Conservation (phyloP, 805 yeast species). For the Kockiozyma suomiensis region DNA sequence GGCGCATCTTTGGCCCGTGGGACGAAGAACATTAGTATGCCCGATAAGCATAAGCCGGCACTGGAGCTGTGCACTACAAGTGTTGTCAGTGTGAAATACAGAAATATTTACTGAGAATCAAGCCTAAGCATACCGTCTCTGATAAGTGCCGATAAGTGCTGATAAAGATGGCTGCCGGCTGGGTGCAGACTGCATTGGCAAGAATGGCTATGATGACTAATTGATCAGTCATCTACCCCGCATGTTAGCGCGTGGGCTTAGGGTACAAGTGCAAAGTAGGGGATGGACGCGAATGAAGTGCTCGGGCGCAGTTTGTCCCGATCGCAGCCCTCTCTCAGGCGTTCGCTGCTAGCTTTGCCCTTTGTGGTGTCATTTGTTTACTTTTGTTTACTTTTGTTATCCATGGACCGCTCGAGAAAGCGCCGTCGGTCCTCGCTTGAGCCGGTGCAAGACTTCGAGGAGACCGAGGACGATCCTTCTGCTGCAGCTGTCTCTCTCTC, state of each 20-base stretch:
- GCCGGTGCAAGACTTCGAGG: background rate
- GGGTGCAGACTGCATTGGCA: too few species aligned
- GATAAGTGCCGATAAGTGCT: too few species aligned
- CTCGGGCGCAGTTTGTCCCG: conserved; percentile 9
- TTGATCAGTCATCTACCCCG: background rate
- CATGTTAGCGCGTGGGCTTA: background rate
- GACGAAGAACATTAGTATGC: background rate
- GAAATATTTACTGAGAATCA: too few species aligned
- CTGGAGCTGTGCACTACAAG: too few species aligned
- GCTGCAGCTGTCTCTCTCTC: conserved; percentile 15
- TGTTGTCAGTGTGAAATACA: too few species aligned
- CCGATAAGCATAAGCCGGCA: too few species aligned
- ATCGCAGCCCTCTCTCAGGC: background rate
- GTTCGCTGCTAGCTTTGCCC: background rate
- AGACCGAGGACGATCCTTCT: background rate
- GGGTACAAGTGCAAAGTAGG: background rate
- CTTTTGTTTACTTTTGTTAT: background rate
- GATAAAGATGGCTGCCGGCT: too few species aligned
- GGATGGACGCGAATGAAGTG: background rate
- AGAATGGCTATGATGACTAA: background rate
- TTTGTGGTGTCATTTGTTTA: too few species aligned
- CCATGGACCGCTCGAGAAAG: conserved; percentile 1
- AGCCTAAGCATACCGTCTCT: too few species aligned
- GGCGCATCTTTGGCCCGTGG: background rate
- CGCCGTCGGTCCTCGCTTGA: background rate